phyloP scores from a whole-genome alignment of 495 filamentous ascomycete species.

The Aspergillus bertholletiae region DNA sequence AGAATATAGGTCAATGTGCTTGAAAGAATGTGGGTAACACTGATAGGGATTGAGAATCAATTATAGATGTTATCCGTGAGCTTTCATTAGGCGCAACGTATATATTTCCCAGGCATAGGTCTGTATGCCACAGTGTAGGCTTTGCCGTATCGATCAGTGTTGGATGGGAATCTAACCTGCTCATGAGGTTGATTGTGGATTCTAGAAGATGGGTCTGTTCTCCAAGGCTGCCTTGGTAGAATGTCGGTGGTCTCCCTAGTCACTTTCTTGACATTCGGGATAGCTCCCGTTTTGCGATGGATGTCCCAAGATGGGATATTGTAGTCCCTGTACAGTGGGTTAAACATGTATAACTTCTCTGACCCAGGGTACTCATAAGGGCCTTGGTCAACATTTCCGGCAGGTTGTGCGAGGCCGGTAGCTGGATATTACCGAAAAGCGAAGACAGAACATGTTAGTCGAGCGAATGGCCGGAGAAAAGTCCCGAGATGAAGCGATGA shows the following conservation, averaged over 20 bases:
- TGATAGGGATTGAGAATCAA: conserved; percentile 29
- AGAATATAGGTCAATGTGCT: conserved; percentile 29
- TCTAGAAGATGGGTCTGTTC: conserved; percentile 17
- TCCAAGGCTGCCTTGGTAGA: conserved; percentile 15
- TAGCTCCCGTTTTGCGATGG: conserved; percentile 20
- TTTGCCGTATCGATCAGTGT: conserved; percentile 12
- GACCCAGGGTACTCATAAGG: conserved; percentile 19
- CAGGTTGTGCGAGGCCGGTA: too few species aligned
- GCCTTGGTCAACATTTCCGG: conserved; percentile 20
- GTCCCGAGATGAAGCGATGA: too few species aligned
- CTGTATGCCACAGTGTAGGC: conserved; percentile 36
- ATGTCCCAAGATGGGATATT: conserved; percentile 15
- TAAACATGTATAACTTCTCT: neutral
- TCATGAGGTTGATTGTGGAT: conserved; percentile 16
- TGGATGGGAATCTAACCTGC: conserved; percentile 17
- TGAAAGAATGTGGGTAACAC: conserved; percentile 28
- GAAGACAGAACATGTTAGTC: too few species aligned
- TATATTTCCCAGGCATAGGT: conserved; percentile 38
- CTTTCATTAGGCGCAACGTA: conserved; percentile 22
- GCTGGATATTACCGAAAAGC: too few species aligned
- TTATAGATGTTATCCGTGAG: conserved; percentile 24
- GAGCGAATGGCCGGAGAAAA: too few species aligned
- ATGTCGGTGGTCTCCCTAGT: neutral
- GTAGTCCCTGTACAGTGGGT: conserved; percentile 18
- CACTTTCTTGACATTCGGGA: conserved; percentile 11